These are phyloP conservation scores for Metarhizium sp. DNA, from an alignment of 2,329 filamentous ascomycete genomes.

Conservation along the genomic window DNA sequence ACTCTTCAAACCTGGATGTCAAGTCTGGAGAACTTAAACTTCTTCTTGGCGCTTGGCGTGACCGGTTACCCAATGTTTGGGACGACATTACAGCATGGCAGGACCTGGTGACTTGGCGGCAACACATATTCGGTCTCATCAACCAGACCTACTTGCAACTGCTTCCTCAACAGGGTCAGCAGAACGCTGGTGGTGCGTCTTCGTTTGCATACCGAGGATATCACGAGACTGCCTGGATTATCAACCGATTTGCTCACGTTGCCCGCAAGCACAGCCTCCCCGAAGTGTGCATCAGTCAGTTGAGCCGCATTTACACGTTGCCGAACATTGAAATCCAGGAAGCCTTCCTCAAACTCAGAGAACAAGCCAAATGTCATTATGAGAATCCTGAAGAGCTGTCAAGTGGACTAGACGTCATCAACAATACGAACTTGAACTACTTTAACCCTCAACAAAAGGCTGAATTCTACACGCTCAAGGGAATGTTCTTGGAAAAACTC, in stretches of 20 bases:
- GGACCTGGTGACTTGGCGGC: conserved; percentile 97
- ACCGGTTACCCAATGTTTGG: conserved; percentile 94
- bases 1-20: conserved; percentile 72
- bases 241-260: conserved; percentile 96
- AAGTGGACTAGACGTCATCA: conserved; percentile 93
- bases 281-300: conserved; percentile 93
- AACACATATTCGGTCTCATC: conserved; percentile 97
- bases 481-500: conserved; percentile 96
- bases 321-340: conserved; percentile 99
- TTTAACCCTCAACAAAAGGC: conserved; percentile 94
- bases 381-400: conserved; percentile 89
- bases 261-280: conserved; percentile 93
- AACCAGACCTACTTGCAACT: conserved; percentile 87
- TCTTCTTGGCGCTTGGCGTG: conserved; percentile 87
- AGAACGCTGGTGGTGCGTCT: conserved; percentile 79
- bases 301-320: conserved; percentile 95
- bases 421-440: conserved; percentile 98
- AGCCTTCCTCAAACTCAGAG: conserved; percentile 94
- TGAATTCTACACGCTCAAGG: conserved; percentile 98
- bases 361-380: conserved; percentile 98
- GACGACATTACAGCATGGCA: conserved; percentile 99
- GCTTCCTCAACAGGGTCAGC: conserved; percentile 62
- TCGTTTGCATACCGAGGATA: conserved; percentile 89
- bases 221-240: conserved; percentile 99
- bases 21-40: conserved; percentile 96